phyloP scores from a whole-genome alignment of 1,284 basidiomycete species.

The Tilletia walkeri region DNA sequence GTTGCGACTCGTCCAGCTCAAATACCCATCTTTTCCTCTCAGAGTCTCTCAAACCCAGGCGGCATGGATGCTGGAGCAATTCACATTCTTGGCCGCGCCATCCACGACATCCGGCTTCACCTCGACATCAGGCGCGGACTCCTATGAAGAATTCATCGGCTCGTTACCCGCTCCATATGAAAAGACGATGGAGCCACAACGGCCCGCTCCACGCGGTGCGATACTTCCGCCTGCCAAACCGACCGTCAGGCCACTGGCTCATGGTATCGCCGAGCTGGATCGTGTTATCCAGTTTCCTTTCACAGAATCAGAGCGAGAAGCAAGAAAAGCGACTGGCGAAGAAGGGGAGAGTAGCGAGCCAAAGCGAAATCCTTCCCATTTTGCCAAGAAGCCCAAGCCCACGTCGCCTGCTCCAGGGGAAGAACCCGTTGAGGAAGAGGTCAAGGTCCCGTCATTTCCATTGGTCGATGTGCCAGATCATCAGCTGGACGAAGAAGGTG shows the following conservation, averaged over 20 bases:
- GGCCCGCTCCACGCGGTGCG: not conserved
- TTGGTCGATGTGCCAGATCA: conserved; percentile 86
- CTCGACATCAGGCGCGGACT: not conserved
- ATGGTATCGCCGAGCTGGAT: conserved; percentile 15
- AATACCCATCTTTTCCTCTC: conserved; percentile 82
- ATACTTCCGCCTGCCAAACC: conserved; percentile 5
- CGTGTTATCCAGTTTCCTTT: conserved; percentile 61
- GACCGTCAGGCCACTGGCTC: conserved; percentile 3
- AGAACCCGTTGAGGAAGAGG: conserved; percentile 67
- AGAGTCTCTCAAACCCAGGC: conserved; percentile 62
- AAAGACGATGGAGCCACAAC: conserved; percentile 72
- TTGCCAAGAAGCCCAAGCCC: conserved; percentile 12
- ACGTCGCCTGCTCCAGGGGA: not conserved
- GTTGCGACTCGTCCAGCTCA: conserved; percentile 87
- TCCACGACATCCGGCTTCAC: conserved; percentile 20
- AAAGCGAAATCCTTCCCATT: conserved; percentile 17
- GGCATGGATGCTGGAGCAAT: conserved; percentile 81
- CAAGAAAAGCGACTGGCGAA: conserved; percentile 33
- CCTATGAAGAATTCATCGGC: conserved; percentile 1
- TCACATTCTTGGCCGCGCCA: conserved; percentile 73
- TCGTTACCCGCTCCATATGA: conserved; percentile 57
- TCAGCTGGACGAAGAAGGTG: conserved; percentile 85
- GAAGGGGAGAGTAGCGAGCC: not conserved
- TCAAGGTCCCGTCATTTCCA: conserved; percentile 75
- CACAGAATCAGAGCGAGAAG: conserved; percentile 68